Evolutionary conservation across 2,329 filamentous ascomycete species (phyloP).

Genomic region (Pseudocercospora pini-densiflorae): DNA sequence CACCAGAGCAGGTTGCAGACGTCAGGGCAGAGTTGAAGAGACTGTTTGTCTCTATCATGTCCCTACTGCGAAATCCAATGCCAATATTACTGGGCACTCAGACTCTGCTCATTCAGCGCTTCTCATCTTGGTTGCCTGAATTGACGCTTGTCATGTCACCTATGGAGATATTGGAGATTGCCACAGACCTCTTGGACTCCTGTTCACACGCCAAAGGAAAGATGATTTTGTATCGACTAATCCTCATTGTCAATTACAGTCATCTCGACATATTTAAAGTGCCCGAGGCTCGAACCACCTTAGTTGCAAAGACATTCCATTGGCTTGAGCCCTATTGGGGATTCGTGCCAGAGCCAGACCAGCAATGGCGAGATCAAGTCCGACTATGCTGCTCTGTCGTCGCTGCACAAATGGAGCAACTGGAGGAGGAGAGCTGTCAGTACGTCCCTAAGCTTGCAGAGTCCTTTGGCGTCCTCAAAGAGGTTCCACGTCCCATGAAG

Average conservation of each 20-base stretch:
- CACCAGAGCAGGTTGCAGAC: slow-evolving; percentile 59
- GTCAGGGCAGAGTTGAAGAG: slow-evolving; percentile 84
- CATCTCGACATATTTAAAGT: slow-evolving; percentile 79
- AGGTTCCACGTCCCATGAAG: slow-evolving; percentile 63
- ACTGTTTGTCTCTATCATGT: slow-evolving; percentile 88
- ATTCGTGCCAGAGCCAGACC: slow-evolving; percentile 67
- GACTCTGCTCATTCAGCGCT: slow-evolving; percentile 92
- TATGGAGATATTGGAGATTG: slow-evolving; percentile 87
- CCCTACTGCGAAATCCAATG: slow-evolving; percentile 84
- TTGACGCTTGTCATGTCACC: slow-evolving; percentile 74
- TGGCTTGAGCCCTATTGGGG: slow-evolving; percentile 98
- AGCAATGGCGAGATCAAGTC: slow-evolving; percentile 91
- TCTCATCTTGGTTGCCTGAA: slow-evolving; percentile 97
- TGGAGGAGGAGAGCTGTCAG: slow-evolving; percentile 80
- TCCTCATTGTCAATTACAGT: slow-evolving; percentile 91
- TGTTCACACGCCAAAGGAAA: slow-evolving; percentile 88
- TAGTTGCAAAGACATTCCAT: slow-evolving; percentile 70
- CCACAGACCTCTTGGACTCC: slow-evolving; percentile 91
- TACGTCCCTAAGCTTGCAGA: slow-evolving; percentile 91
- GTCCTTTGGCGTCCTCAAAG: slow-evolving; percentile 79
- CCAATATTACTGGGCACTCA: slow-evolving; percentile 91
- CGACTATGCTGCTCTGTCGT: slow-evolving; percentile 92
- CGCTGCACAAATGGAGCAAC: slow-evolving; percentile 77
- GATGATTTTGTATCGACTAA: slow-evolving; percentile 86
- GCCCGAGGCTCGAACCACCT: slow-evolving; percentile 69